Evolutionary conservation across 2,329 filamentous ascomycete genomes (phyloP).

Genomic region (Parastagonospora avenae): DNA sequence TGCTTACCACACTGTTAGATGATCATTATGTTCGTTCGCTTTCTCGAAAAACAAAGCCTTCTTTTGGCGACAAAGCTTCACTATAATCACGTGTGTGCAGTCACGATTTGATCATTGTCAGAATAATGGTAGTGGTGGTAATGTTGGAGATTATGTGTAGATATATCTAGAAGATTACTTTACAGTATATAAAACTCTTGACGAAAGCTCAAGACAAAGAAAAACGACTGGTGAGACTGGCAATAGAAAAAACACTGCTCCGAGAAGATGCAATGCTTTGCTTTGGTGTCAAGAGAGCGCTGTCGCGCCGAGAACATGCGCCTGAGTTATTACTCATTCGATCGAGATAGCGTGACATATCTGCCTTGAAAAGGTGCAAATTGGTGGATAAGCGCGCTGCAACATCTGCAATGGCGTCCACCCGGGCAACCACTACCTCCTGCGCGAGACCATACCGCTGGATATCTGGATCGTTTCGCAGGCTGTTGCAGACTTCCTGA

Average conservation of each 20-base stretch:
- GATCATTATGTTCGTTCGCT: no score
- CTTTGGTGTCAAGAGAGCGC: neutral
- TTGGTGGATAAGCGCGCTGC: conserved; percentile 11
- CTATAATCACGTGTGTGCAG: no score
- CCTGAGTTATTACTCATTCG: conserved; percentile 8
- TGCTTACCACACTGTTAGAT: no score
- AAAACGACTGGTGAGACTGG: neutral
- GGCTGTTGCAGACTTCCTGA: conserved; percentile 2
- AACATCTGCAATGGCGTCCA: conserved; percentile 9
- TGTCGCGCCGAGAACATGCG: conserved; percentile 3
- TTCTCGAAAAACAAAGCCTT: no score
- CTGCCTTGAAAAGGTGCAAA: conserved; percentile 8
- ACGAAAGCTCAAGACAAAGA: neutral
- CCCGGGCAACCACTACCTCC: conserved; percentile 9
- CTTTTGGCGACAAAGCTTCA: no score
- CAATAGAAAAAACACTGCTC: neutral
- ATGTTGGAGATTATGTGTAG: no score
- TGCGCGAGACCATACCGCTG: conserved; percentile 5
- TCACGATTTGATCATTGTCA: no score
- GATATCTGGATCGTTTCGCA: neutral
- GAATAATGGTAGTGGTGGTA: no score
- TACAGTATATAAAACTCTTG: no score
- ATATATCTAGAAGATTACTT: no score
- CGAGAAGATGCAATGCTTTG: neutral
- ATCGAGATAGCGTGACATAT: conserved; percentile 8